phyloP scores from a whole-genome alignment of 1,139 yeast species.

The Spencermartinsiella ligniputridi region DNA sequence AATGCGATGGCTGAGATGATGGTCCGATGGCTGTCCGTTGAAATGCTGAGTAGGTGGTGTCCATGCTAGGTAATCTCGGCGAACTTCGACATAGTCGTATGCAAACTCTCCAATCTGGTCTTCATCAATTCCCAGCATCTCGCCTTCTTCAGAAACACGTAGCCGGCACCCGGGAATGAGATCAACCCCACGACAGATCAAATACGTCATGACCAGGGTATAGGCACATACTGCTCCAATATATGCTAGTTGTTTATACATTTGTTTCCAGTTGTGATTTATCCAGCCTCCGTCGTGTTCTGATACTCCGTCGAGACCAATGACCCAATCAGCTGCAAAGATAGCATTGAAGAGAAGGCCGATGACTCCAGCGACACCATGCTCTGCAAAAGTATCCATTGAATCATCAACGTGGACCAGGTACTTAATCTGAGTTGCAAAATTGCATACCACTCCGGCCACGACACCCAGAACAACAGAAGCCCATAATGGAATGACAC shows the following conservation, averaged over 20 bases:
- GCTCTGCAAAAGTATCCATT: constrained; percentile 94
- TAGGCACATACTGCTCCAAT: constrained; percentile 71
- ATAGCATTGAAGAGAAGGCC: constrained; percentile 85
- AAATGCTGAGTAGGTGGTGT: constrained; percentile 28
- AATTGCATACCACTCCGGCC: constrained; percentile 83
- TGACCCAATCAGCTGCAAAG: constrained; percentile 81
- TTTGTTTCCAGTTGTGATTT: constrained; percentile 83
- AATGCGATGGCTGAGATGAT: neutral
- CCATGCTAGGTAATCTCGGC: constrained; percentile 87
- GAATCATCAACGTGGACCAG: constrained; percentile 83
- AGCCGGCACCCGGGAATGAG: constrained; percentile 78
- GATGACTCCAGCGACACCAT: constrained; percentile 91
- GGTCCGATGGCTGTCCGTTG: constrained; percentile 8
- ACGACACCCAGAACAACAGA: constrained; percentile 78
- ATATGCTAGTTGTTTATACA: constrained; percentile 85
- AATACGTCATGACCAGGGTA: constrained; percentile 69
- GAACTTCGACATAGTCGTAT: constrained; percentile 93
- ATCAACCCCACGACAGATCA: constrained; percentile 70
- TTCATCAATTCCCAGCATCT: constrained; percentile 87
- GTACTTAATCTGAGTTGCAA: constrained; percentile 83
- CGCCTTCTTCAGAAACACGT: constrained; percentile 80
- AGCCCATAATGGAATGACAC: constrained; percentile 88
- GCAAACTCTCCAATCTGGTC: constrained; percentile 98
- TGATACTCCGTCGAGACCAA: constrained; percentile 77
- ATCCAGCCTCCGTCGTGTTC: constrained; percentile 91